Percentiles rank a stretch among this genome's conserved stretches.
These are phyloP conservation scores for Starmerella stigmatis DNA, from an alignment of 805 yeast species.

Conservation along the genomic window DNA sequence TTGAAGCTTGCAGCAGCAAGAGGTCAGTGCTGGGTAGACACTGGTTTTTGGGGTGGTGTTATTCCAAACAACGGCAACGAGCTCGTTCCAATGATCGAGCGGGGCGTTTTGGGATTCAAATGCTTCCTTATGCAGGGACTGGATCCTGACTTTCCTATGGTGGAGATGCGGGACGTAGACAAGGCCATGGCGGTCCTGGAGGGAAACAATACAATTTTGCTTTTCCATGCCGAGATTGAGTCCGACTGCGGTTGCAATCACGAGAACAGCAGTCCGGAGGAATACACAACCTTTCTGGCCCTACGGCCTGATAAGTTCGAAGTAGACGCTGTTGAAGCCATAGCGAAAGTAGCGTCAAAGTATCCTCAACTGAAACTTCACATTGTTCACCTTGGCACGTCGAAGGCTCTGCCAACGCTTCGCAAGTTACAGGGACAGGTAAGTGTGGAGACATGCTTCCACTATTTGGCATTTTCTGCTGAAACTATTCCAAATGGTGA, in stretches of 20 bases:
- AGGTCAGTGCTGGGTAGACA: conserved; percentile 82
- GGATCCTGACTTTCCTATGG: conserved; percentile 91
- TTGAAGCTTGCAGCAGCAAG: conserved; percentile 67
- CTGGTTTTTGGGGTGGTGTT: conserved; percentile 94
- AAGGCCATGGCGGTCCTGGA: conserved; percentile 56
- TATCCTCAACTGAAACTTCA: conserved; percentile 44
- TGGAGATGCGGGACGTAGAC: conserved; percentile 52
- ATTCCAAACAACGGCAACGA: conserved; percentile 67
- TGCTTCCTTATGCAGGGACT: conserved; percentile 89
- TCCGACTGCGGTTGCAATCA: conserved; percentile 30
- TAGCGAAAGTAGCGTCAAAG: conserved; percentile 50
- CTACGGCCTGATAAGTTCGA: conserved; percentile 87
- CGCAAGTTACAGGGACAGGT: conserved; percentile 37
- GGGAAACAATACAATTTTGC: conserved; percentile 55
- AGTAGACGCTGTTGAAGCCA: conserved; percentile 66
- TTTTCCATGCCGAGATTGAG: conserved; percentile 93
- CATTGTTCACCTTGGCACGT: conserved; percentile 82
- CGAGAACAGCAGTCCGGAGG: conserved; percentile 40
- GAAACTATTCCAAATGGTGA: conserved; percentile 67
- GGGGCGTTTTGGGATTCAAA: conserved; percentile 91
- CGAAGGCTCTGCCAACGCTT: conserved; percentile 68
- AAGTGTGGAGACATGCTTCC: conserved; percentile 90
- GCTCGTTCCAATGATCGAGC: conserved; percentile 60
- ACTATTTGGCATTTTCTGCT: conserved; percentile 67
- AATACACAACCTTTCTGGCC: conserved; percentile 62